A percentile compares a stretch with the other conserved stretches of the same genome.
phyloP scores from a whole-genome alignment of 2,329 filamentous ascomycete species.

The Paecilomyces dactylethromorphus region DNA sequence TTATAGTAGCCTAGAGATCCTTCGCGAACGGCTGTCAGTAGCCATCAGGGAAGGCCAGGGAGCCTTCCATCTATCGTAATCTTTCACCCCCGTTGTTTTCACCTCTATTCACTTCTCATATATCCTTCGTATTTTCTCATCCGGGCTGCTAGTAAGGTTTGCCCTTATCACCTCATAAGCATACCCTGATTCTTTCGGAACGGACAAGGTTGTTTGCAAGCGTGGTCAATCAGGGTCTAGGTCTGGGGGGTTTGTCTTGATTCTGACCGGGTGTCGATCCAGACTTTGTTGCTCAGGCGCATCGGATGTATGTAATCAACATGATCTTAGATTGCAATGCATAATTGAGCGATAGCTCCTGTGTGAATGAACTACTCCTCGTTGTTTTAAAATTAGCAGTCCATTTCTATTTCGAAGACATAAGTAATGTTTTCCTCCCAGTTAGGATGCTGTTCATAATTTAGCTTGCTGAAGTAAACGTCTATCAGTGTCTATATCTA shows the following conservation, averaged over 20 bases:
- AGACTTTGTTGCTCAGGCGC: constrained; percentile 1
- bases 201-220: background rate
- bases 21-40: constrained; percentile 71
- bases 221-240: constrained; percentile 1
- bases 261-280: background rate
- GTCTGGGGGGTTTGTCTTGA: constrained; percentile 8
- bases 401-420: background rate
- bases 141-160: background rate
- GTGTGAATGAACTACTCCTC: background rate
- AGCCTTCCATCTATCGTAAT: constrained; percentile 88
- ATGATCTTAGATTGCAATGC: constrained; percentile 20
- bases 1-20: constrained; percentile 71
- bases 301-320: constrained; percentile 8
- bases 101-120: background rate
- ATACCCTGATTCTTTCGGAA: constrained; percentile 1
- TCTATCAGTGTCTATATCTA: background rate
- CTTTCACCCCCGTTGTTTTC: background rate
- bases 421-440: background rate
- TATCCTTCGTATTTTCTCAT: background rate
- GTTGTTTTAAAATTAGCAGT: background rate
- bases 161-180: constrained; percentile 2
- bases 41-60: constrained; percentile 95
- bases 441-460: background rate
- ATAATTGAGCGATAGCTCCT: background rate
- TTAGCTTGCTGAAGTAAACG: background rate